phyloP scores from a whole-genome alignment of 2,329 filamentous ascomycete species.

The Colletotrichum destructivum region DNA sequence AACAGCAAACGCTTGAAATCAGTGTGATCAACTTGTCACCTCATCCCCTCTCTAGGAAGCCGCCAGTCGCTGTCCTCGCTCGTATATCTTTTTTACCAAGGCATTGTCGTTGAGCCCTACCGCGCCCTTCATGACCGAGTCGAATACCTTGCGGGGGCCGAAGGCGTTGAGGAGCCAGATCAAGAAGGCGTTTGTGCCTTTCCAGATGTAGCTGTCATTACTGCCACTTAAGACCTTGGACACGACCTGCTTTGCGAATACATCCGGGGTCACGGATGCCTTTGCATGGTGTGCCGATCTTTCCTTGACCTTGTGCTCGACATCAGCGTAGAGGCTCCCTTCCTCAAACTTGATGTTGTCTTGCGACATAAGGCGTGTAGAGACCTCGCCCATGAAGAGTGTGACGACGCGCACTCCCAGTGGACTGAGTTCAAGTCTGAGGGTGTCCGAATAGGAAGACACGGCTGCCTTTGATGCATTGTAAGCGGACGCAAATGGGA shows the following conservation, averaged over 20 bases:
- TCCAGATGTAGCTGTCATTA: slow-evolving; percentile 23
- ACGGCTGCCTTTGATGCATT: slow-evolving; percentile 61
- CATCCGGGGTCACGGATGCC: slow-evolving; percentile 2
- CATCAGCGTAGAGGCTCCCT: slow-evolving; percentile 29
- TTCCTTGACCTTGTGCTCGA: slow-evolving; percentile 14
- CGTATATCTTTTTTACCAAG: neutral
- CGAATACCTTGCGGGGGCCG: slow-evolving; percentile 52
- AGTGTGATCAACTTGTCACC: no score
- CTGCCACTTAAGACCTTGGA: neutral
- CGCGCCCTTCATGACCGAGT: slow-evolving; percentile 10
- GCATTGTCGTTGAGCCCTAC: neutral
- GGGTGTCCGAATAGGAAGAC: slow-evolving; percentile 54
- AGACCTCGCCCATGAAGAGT: slow-evolving; percentile 48
- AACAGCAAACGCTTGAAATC: no score
- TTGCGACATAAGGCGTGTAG: slow-evolving; percentile 12
- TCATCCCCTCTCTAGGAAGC: no score
- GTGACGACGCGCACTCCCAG: slow-evolving; percentile 58
- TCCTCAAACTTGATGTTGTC: slow-evolving; percentile 14
- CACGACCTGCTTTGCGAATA: slow-evolving; percentile 21
- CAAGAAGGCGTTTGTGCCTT: slow-evolving; percentile 32
- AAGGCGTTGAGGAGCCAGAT: slow-evolving; percentile 50
- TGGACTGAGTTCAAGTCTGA: slow-evolving; percentile 53
- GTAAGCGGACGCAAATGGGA: slow-evolving; percentile 57
- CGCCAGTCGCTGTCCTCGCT: neutral
- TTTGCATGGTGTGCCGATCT: slow-evolving; percentile 2